Evolutionary conservation across 306 rosid genomes (phyloP).

Genomic region (Corylus avellana): DNA sequence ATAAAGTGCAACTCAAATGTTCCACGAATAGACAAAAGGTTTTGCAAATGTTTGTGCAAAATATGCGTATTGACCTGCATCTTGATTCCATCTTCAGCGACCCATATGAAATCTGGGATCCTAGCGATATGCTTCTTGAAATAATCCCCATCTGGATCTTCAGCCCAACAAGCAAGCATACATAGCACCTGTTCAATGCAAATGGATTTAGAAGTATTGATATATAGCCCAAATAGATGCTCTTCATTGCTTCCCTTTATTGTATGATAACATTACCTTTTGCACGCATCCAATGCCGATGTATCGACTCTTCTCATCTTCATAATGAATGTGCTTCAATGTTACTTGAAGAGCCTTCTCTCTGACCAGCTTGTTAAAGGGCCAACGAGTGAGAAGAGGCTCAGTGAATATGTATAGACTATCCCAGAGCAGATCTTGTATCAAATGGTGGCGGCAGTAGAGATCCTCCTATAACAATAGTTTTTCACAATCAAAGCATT

Average conservation of each 20-base stretch:
- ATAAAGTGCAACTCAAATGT: neutral
- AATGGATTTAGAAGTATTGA: neutral
- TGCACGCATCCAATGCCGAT: slow-evolving; percentile 61
- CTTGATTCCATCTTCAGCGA: slow-evolving; percentile 78
- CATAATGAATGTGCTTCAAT: slow-evolving; percentile 78
- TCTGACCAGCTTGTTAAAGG: slow-evolving; percentile 55
- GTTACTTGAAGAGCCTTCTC: slow-evolving; percentile 61
- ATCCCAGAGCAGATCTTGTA: slow-evolving; percentile 76
- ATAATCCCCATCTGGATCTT: slow-evolving; percentile 71
- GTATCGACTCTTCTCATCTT: slow-evolving; percentile 69
- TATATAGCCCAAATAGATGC: neutral
- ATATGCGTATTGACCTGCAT: slow-evolving; percentile 48
- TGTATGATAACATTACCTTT: slow-evolving; percentile 38
- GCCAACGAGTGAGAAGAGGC: slow-evolving; percentile 78
- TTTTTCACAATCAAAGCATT: neutral
- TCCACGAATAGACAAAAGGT: neutral
- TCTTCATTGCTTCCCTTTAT: neutral
- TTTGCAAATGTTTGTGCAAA: neutral
- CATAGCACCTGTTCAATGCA: slow-evolving; percentile 42
- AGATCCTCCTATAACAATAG: slow-evolving; percentile 52
- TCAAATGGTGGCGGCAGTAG: slow-evolving; percentile 57
- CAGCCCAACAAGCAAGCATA: slow-evolving; percentile 82
- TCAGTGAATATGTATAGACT: slow-evolving; percentile 51
- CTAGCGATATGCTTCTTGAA: slow-evolving; percentile 74
- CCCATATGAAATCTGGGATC: slow-evolving; percentile 67